Evolutionary conservation across 73 alveolate species (phyloP).

Genomic region (Paramecium bursaria): DNA sequence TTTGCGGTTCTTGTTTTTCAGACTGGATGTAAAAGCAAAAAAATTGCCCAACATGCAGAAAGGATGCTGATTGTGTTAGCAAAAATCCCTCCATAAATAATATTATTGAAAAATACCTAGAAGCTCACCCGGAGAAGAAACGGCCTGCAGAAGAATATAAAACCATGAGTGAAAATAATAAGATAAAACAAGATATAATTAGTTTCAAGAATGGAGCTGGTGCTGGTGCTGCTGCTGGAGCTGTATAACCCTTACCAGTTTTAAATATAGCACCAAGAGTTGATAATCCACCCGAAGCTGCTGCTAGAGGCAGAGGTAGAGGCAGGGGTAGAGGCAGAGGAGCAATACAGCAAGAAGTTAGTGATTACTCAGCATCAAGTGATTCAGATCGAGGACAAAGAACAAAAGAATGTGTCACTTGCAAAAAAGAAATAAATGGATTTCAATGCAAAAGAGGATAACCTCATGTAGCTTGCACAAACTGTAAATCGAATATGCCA

Average conservation of each 20-base stretch:
- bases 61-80: conserved; percentile 73
- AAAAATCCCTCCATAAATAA: conserved; percentile 78
- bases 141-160: conserved; percentile 75
- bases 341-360: background rate
- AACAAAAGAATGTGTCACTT: conserved; percentile 36
- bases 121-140: conserved; percentile 73
- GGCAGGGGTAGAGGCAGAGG: conserved; percentile 60
- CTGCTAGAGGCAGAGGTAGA: conserved; percentile 59
- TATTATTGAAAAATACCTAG: conserved; percentile 72
- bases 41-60: conserved; percentile 90
- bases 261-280: background rate
- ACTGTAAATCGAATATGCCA: conserved; percentile 51
- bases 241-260: background rate
- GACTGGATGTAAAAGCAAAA: conserved; percentile 81
- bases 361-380: background rate
- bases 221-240: conserved; percentile 43
- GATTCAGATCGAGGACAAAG: conserved; percentile 20
- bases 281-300: background rate
- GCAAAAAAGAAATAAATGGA: conserved; percentile 21
- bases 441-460: conserved; percentile 22
- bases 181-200: conserved; percentile 66
- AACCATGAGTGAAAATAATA: conserved; percentile 71
- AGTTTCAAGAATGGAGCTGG: conserved; percentile 4
- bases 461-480: conserved; percentile 22
- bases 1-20: conserved; percentile 92